These are phyloP conservation scores for Podila epigama DNA, from an alignment of 192 early-diverging fungal genomes.

Conservation along the genomic window DNA sequence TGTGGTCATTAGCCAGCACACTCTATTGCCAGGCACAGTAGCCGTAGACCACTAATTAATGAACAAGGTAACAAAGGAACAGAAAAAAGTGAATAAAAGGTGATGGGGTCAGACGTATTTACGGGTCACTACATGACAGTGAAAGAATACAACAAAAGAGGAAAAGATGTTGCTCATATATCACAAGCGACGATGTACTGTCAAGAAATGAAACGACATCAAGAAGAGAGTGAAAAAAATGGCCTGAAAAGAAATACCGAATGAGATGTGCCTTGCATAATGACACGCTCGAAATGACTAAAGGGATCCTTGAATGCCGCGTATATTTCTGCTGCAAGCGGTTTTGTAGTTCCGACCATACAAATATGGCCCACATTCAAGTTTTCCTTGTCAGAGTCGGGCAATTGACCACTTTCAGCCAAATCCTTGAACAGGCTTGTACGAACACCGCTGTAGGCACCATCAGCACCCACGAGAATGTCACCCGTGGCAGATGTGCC, in stretches of 20 bases:
- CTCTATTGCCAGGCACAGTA: not conserved
- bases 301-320: not conserved
- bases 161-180: no score
- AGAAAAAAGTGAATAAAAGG: not conserved
- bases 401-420: not conserved
- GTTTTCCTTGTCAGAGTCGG: not conserved
- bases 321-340: not conserved
- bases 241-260: not conserved
- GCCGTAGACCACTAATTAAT: not conserved
- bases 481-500: conserved; percentile 8
- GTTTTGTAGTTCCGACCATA: not conserved
- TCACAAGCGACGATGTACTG: no score
- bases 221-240: no score
- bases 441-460: conserved; percentile 10
- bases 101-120: no score
- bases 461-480: conserved; percentile 22
- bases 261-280: not conserved
- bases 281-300: not conserved
- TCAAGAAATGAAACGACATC: no score
- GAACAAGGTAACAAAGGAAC: not conserved
- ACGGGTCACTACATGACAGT: no score
- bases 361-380: not conserved
- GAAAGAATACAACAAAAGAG: no score
- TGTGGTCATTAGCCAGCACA: not conserved
- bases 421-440: not conserved